Evolutionary conservation across 768 basidiomycete genomes (phyloP), one percentile per base, ranked within the genome.

Genomic region (Lentinula detonsa): DNA sequence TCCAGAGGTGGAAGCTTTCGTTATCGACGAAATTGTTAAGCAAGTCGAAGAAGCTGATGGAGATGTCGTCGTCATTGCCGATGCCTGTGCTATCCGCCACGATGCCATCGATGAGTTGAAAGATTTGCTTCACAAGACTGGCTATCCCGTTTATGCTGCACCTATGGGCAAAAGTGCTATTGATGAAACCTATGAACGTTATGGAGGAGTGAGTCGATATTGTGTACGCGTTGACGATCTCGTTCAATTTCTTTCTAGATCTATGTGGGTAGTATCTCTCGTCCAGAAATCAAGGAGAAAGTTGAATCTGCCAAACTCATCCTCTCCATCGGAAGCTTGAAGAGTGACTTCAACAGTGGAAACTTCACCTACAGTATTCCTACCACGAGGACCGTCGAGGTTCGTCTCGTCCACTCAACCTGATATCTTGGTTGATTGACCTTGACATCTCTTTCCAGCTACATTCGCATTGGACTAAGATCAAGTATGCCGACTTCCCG

Each of bases 281-380:
- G 82, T 46, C 86, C 88, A 0, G 79, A 75, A 28, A 76, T 93
- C 64, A 88, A 85, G 71, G 82, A 85, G 57, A 83, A 79, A 62
- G 85, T 95, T 33, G 93, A 95, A 72, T 76, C 70, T 2, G 85
- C 91, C 4, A 89, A 87, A 64, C 76, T 95, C 46, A 85, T 92
- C 55, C 68, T 95, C 11, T 89, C 88, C 11, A 75, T 95, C 61
- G 91, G 91, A 4, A 73, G 76, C 1, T 74, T 91, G 54, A 84
- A 82, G 69, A 85, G 82, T 50, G 93, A 95, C 71, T 93, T 92
- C 77, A 95, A 95, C 72, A 91, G 90, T 1, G 93, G 92, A 35
- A 89, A 88, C 71, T 94, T 93, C 72, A 88, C 88, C 0, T 92
- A 90, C 67, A 82, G 81, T 54, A 85, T 88, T 50, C 84, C 87